Evolutionary conservation across 2,329 filamentous ascomycete species (phyloP).

Genomic region (Cladobotryum mycophilum): DNA sequence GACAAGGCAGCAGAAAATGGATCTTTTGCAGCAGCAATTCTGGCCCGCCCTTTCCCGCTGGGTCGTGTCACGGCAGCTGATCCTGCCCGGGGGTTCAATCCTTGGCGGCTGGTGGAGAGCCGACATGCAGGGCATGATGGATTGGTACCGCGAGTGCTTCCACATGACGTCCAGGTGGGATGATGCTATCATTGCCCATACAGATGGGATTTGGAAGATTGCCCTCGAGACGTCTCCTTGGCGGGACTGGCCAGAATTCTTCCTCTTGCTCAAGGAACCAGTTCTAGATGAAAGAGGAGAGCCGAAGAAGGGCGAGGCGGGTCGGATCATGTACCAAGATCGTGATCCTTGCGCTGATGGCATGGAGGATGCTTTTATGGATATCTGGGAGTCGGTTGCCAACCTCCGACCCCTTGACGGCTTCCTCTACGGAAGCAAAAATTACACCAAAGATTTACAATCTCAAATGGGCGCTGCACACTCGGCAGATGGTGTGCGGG

Average conservation of each 20-base stretch:
- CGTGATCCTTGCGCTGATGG: conserved; percentile 11
- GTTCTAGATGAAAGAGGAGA: conserved; percentile 10
- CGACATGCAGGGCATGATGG: conserved; percentile 22
- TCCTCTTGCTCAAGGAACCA: conserved; percentile 14
- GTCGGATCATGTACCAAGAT: conserved; percentile 9
- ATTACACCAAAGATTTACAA: conserved; percentile 5
- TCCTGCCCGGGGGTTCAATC: conserved; percentile 16
- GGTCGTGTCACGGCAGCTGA: conserved; percentile 17
- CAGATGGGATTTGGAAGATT: conserved; percentile 20
- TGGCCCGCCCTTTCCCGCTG: conserved; percentile 22
- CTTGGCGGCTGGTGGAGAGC: conserved; percentile 20
- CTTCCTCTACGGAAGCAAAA: conserved; percentile 7
- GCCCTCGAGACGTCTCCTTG: conserved; percentile 20
- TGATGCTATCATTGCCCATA: conserved; percentile 15
- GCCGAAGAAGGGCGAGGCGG: conserved; percentile 1
- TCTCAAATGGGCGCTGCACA: neutral
- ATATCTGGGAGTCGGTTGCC: conserved; percentile 19
- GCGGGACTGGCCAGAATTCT: conserved; percentile 23
- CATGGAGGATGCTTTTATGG: conserved; percentile 20
- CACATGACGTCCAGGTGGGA: conserved; percentile 14
- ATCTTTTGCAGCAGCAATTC: conserved; percentile 18
- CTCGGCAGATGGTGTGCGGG: neutral
- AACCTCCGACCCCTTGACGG: conserved; percentile 17
- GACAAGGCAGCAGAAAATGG: conserved; percentile 15
- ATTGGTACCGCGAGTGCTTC: conserved; percentile 24